A percentile compares a stretch with the other conserved stretches of the same genome.
phyloP scores from a whole-genome alignment of 169 alveolate genomes.

The Perkinsus marinus region DNA sequence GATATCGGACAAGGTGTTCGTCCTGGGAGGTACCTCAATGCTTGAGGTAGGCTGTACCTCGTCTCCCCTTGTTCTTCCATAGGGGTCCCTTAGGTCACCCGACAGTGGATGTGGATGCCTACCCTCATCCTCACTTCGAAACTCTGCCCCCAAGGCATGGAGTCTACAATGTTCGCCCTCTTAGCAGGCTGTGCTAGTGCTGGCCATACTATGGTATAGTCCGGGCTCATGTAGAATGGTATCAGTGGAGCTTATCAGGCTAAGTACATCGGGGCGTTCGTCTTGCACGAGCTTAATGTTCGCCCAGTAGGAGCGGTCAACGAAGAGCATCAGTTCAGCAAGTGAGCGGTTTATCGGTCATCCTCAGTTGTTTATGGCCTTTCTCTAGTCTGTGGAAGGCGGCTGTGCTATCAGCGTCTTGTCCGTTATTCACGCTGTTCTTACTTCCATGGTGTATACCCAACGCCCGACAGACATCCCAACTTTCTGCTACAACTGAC shows the following conservation, averaged over 20 bases:
- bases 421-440: background rate
- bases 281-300: background rate
- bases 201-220: background rate
- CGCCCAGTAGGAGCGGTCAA: background rate
- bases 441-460: background rate
- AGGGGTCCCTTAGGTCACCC: background rate
- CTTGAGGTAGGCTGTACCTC: background rate
- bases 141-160: slow-evolving; percentile 7
- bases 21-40: background rate
- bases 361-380: background rate
- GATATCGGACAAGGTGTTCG: slow-evolving; percentile 17
- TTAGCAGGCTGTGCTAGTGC: slow-evolving; percentile 7
- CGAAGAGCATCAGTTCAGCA: background rate
- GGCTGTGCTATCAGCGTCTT: background rate
- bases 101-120: slow-evolving; percentile 14
- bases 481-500: background rate
- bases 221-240: too few relatives aligned
- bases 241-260: background rate
- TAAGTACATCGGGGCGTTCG: background rate
- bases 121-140: background rate
- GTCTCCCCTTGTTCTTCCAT: background rate
- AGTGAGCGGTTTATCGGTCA: background rate
- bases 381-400: slow-evolving; percentile 3
- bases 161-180: slow-evolving; percentile 5
- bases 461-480: background rate